Evolutionary conservation across 129 eudicot genomes (phyloP).

Genomic region (Helianthus tuberosus): DNA sequence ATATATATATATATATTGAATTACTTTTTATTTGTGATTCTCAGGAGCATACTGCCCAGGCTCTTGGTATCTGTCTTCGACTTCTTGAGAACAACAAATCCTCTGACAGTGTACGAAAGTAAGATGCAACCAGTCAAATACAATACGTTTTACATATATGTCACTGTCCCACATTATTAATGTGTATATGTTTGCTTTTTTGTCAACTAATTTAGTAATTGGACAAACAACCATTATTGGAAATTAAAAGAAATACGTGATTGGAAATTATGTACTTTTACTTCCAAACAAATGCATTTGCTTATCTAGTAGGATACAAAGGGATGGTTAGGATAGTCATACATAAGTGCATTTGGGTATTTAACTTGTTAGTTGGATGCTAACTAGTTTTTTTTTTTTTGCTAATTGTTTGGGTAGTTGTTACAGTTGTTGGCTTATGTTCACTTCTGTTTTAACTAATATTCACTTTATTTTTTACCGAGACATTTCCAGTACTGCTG

Average conservation of each 20-base stretch:
- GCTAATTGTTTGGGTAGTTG: constrained; percentile 3
- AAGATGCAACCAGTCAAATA: constrained; percentile 42
- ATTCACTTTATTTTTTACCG: constrained; percentile 9
- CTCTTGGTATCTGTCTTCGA: constrained; percentile 95
- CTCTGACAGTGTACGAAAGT: constrained; percentile 95
- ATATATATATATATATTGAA: neutral
- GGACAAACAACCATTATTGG: constrained; percentile 10
- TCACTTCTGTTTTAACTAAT: constrained; percentile 24
- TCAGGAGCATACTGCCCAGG: constrained; percentile 88
- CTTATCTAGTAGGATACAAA: neutral
- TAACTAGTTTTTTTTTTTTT: neutral
- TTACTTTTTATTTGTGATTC: constrained; percentile 15
- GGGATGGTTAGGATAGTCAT: neutral
- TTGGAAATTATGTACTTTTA: neutral
- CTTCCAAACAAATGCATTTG: neutral
- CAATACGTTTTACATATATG: constrained; percentile 1
- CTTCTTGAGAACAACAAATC: constrained; percentile 95
- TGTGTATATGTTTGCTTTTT: constrained; percentile 1
- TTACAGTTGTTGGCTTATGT: neutral
- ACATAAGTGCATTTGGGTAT: neutral
- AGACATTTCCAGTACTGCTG: constrained; percentile 77
- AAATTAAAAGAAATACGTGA: constrained; percentile 3
- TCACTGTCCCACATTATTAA: neutral
- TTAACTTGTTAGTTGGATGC: constrained; percentile 3
- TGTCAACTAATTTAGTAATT: neutral